Percentiles rank a stretch among this genome's conserved stretches.
Evolutionary conservation across 2,329 filamentous ascomycete genomes (phyloP).

Genomic region (Huntiella abstrusa): DNA sequence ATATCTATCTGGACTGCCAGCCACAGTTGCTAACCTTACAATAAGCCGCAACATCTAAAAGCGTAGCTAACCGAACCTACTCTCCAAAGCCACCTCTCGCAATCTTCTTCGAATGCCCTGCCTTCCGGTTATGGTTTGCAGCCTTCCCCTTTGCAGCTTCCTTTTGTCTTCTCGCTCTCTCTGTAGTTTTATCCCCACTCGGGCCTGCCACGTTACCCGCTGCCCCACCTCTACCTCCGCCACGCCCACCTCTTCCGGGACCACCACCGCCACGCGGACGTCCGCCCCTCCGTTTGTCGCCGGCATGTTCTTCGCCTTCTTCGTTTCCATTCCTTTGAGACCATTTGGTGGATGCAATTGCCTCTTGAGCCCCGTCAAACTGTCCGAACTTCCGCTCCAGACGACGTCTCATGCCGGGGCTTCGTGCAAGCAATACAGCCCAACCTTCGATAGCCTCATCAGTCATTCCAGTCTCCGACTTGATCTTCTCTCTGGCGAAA

Average conservation of each 20-base stretch:
- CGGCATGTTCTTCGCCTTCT: background rate
- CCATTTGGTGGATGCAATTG: slow-evolving; percentile 49
- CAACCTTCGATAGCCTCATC: slow-evolving; percentile 91
- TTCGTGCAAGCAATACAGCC: slow-evolving; percentile 66
- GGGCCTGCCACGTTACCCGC: background rate
- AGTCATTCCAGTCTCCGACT: slow-evolving; percentile 66
- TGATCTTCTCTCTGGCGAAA: slow-evolving; percentile 42
- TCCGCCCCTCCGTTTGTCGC: background rate
- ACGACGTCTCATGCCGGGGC: slow-evolving; percentile 46
- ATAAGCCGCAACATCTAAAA: no score
- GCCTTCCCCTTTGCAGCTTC: slow-evolving; percentile 11
- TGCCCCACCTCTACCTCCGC: background rate
- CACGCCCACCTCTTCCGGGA: background rate
- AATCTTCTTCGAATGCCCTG: slow-evolving; percentile 1
- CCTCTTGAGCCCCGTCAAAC: slow-evolving; percentile 46
- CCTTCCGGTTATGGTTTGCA: slow-evolving; percentile 1
- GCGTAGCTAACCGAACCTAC: background rate
- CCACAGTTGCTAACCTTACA: no score
- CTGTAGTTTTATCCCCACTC: background rate
- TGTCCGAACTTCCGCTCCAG: slow-evolving; percentile 52
- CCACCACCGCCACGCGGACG: background rate
- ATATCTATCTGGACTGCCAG: no score
- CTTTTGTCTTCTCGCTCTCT: slow-evolving; percentile 12
- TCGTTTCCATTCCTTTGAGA: slow-evolving; percentile 1
- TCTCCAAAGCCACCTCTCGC: slow-evolving; percentile 17